phyloP scores from a whole-genome alignment of 2,329 filamentous ascomycete species.

The Alternaria incomplexa region DNA sequence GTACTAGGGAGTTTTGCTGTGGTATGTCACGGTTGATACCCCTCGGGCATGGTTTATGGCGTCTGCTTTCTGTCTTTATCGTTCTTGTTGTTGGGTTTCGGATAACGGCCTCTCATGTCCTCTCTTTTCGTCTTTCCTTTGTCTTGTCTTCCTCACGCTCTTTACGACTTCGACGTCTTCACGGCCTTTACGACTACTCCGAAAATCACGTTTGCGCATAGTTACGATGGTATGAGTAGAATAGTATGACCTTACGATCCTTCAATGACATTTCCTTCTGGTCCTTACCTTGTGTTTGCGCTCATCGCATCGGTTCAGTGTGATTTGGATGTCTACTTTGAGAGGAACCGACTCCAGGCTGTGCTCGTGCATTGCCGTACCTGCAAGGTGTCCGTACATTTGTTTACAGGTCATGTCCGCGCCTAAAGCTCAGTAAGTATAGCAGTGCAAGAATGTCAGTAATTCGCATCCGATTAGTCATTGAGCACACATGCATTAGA shows the following conservation, averaged over 20 bases:
- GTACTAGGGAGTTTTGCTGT: not conserved
- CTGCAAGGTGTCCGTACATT: not conserved
- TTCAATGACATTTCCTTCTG: not conserved
- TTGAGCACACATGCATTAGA: not conserved
- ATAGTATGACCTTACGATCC: not conserved
- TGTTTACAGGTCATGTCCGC: not conserved
- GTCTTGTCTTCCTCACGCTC: not conserved
- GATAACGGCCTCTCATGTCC: not conserved
- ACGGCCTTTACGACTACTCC: not conserved
- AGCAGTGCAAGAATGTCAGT: not conserved
- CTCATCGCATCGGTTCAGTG: not conserved
- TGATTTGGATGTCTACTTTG: not conserved
- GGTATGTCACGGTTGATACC: not conserved
- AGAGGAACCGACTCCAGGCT: not conserved
- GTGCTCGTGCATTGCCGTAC: not conserved
- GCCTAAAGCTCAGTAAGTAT: not conserved
- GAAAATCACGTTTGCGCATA: not conserved
- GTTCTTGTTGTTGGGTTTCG: not conserved
- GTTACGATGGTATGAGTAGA: not conserved
- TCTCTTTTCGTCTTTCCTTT: constrained; percentile 1
- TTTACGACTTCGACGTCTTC: not conserved
- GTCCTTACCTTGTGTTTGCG: not conserved
- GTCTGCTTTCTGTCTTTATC: not conserved
- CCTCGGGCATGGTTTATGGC: not conserved
- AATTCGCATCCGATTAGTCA: accelerated